Evolutionary conservation across 2,329 filamentous ascomycete species (phyloP), one percentile per base, ranked within the genome.

Genomic region (Colletotrichum tanaceti): DNA sequence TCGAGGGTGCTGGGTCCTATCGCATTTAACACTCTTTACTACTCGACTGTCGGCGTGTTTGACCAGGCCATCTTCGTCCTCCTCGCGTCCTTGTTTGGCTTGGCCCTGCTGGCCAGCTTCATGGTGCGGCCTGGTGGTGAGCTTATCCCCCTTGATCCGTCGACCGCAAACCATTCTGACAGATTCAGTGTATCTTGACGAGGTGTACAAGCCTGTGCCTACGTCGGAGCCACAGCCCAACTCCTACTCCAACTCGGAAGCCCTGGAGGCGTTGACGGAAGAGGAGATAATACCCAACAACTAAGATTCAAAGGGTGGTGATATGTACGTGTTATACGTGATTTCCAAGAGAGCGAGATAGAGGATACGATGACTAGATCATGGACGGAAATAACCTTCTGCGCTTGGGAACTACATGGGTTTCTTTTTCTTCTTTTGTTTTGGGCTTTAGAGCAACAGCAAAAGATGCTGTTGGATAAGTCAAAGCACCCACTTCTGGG

Each of bases 11-110:
- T 97, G 14, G 90, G 91, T 0, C 96, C 96, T 0, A 86, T 93
- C 0, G 76, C 95, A 1, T 97, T 98, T 79, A 97, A 96, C 75
- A 87, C 92, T 5, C 88, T 98, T 11, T 99, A 97, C 77, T 91
- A 91, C 16, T 83, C 86, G 2, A 98, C 96, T 0, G 93, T 98
- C 1, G 89, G 86, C 22, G 89, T 81, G 1, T 95, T 92, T 72
- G 89, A 93, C 0, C 93, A 96, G 78, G 89, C 93, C 0, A 90
- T 97, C 0, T 98, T 98, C 77, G 87, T 97, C 10, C 87, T 92
- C 58, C 79, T 98, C 52, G 82, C 87, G 0, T 79, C 80, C 9
- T 83, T 92, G 0, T 97, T 97, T 76, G 86, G 81, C 1, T 28
- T 90, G 10, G 90, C 90, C 0, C 85, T 95, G 38, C 59, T 90